These are phyloP conservation scores for Glycine latifolia DNA, from an alignment of 306 rosid species.

Conservation along the genomic window DNA sequence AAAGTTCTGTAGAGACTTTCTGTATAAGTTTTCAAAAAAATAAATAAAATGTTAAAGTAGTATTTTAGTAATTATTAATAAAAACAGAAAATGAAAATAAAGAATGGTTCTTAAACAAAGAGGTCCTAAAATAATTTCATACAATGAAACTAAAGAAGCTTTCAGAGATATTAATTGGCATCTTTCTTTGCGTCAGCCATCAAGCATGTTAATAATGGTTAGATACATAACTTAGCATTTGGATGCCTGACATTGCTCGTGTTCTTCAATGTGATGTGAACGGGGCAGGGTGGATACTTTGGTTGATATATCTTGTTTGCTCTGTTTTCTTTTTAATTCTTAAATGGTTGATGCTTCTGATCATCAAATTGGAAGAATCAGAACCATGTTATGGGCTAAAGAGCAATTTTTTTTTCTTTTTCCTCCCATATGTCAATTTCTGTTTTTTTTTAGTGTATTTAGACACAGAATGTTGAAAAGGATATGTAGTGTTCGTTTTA, in stretches of 20 bases:
- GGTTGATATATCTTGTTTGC: neutral
- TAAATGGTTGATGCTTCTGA: conserved; percentile 14
- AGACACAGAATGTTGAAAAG: neutral
- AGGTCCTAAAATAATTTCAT: neutral
- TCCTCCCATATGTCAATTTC: neutral
- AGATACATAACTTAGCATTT: conserved; percentile 9
- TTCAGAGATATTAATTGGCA: neutral
- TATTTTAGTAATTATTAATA: neutral
- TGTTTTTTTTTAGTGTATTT: neutral
- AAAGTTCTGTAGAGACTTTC: neutral
- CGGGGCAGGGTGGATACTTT: neutral
- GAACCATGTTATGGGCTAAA: neutral
- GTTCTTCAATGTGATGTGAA: neutral
- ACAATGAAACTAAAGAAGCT: neutral
- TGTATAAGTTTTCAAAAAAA: neutral
- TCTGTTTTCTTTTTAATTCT: neutral
- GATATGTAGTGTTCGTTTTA: neutral
- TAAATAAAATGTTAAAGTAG: neutral
- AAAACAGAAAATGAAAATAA: neutral
- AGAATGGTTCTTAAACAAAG: neutral
- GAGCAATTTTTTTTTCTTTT: neutral
- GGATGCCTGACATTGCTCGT: neutral
- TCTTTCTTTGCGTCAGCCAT: conserved; percentile 20
- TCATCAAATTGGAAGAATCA: neutral
- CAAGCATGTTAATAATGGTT: neutral